A percentile compares a stretch with the other conserved stretches of the same genome.
Evolutionary conservation across 768 basidiomycete genomes (phyloP).

Genomic region (Russula emetica): DNA sequence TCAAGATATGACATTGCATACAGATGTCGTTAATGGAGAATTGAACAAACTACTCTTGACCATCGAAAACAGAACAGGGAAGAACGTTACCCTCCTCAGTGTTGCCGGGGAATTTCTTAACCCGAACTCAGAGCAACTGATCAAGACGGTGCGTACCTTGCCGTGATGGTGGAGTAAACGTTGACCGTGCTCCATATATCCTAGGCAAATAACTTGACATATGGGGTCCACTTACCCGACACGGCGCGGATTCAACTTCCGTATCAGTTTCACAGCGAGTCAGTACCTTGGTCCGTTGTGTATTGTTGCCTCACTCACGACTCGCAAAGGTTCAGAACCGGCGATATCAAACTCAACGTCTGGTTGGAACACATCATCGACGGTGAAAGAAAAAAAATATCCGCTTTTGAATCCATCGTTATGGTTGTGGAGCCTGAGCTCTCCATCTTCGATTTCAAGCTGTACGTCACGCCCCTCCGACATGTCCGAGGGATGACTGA

Average conservation of each 20-base stretch:
- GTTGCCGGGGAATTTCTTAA: slow-evolving; percentile 67
- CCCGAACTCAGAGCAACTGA: slow-evolving; percentile 53
- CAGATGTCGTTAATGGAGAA: slow-evolving; percentile 83
- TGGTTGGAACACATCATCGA: slow-evolving; percentile 71
- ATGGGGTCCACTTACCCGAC: slow-evolving; percentile 49
- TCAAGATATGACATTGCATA: slow-evolving; percentile 1
- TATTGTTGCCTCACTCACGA: slow-evolving; percentile 8
- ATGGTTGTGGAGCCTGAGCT: slow-evolving; percentile 75
- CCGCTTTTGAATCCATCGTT: slow-evolving; percentile 71
- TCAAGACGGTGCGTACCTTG: slow-evolving; percentile 63
- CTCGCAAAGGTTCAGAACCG: slow-evolving; percentile 11
- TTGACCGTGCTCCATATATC: slow-evolving; percentile 2
- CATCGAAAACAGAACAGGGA: slow-evolving; percentile 72
- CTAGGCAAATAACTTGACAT: slow-evolving; percentile 58
- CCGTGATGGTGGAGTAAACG: neutral
- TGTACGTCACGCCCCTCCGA: slow-evolving; percentile 45
- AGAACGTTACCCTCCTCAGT: slow-evolving; percentile 62
- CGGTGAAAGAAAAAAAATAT: slow-evolving; percentile 53
- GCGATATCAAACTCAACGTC: slow-evolving; percentile 52
- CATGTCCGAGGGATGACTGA: slow-evolving; percentile 10
- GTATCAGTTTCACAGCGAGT: slow-evolving; percentile 81
- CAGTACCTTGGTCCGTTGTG: slow-evolving; percentile 33
- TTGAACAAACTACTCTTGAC: slow-evolving; percentile 60
- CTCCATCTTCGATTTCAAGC: slow-evolving; percentile 74
- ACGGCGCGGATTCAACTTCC: slow-evolving; percentile 61